Base-by-base conservation (phyloP, 345 rosid genomes). In the Populus ilicifolia region DNA sequence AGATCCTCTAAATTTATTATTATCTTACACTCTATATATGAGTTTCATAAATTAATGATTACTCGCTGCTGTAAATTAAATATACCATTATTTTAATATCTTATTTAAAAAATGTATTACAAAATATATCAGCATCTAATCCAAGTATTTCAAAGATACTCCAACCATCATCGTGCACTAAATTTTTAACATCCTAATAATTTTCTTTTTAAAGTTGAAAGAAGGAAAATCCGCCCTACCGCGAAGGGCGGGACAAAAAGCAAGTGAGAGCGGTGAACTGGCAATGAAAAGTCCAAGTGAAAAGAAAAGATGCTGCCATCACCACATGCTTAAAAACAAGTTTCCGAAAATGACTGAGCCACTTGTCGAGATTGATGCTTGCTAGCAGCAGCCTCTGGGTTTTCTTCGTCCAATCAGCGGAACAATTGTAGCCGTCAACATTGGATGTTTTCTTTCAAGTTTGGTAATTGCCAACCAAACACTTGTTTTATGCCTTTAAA, bases 1-100 rank as follows among this genome's bases (percentile, higher is more conserved):
- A 0, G 0, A 33, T 33, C 0, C 0, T 0, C 4, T 33, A 0
- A 0, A 33, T 33, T 33, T 33, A 33, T 33, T 5, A 33, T 0
- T 0, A 33, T 33, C 36, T 33, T 0, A 4, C 4, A 33, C 5
- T 33, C 4, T 0, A 4, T 4, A 4, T 33, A 0, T 0, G 4
- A 0, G 5, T 33, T 33, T 33, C 0, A 33, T 4, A 33, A 0
- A 33, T 33, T 33, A 33, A 33, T 4, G 0, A 33, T 33, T 33
- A 0, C 5, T 33, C 0, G 5, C 5, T 5, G 5, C 0, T 33
- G 36, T 4, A 0, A 0, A 33, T 33, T 0, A 33, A 33, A 33
- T 33, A 33, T 33, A 33, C 36, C 0, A 5, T 33, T 33, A 4
- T 33, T 33, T 33, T 33, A 33, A 33, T 3, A 3, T 33, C 0